Conservation (phyloP, 345 rosid species). For the Microcos paniculata region DNA sequence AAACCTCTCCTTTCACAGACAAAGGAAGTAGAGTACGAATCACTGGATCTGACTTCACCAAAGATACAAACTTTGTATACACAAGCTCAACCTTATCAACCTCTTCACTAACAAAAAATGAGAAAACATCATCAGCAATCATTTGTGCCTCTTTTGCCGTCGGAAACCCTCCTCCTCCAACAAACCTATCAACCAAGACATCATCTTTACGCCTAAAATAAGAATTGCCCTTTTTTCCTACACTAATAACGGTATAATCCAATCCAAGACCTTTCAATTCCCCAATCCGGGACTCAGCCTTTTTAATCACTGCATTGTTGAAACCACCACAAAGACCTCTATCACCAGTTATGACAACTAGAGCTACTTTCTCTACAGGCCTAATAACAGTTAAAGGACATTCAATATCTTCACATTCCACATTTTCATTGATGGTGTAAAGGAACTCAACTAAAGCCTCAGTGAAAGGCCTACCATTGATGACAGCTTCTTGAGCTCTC, state of each 20-base stretch:
- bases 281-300: slow-evolving; percentile 48
- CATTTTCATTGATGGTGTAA: slow-evolving; percentile 45
- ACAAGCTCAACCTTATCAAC: slow-evolving; percentile 91
- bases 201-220: slow-evolving; percentile 59
- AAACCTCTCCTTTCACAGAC: slow-evolving; percentile 52
- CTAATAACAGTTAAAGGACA: slow-evolving; percentile 64
- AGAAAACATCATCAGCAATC: slow-evolving; percentile 80
- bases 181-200: slow-evolving; percentile 43
- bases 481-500: slow-evolving; percentile 87
- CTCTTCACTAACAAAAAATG: slow-evolving; percentile 67
- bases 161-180: slow-evolving; percentile 64
- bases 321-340: slow-evolving; percentile 87
- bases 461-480: slow-evolving; percentile 69
- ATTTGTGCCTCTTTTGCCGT: slow-evolving; percentile 78
- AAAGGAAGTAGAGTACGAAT: slow-evolving; percentile 67
- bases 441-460: slow-evolving; percentile 59
- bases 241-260: slow-evolving; percentile 63
- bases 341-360: slow-evolving; percentile 69
- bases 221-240: slow-evolving; percentile 81
- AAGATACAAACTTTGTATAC: slow-evolving; percentile 75
- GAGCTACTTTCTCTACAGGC: slow-evolving; percentile 73
- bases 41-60: slow-evolving; percentile 74
- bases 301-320: slow-evolving; percentile 62
- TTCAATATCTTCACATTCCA: slow-evolving; percentile 62
- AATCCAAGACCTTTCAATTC: slow-evolving; percentile 63